A percentile compares a stretch with the other conserved stretches of the same genome.
These are phyloP conservation scores for Vitis rotundifolia DNA, from an alignment of 164 flowering plant genomes.

Conservation along the genomic window DNA sequence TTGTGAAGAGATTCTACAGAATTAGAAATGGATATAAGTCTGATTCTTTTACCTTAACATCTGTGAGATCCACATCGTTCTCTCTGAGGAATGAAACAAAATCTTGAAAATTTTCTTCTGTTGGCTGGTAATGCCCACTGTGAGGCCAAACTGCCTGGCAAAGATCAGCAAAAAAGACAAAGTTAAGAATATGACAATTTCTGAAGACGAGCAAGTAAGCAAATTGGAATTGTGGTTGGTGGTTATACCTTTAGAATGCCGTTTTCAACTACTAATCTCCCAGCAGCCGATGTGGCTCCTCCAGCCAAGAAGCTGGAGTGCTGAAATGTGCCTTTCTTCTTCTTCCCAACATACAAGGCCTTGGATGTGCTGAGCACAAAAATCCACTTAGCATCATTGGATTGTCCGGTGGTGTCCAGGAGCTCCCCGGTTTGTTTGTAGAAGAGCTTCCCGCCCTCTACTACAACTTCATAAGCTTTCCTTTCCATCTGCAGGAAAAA, in stretches of 20 bases:
- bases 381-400: slow-evolving; percentile 56
- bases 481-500: slow-evolving; percentile 54
- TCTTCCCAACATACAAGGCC: slow-evolving; percentile 56
- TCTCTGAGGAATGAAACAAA: slow-evolving; percentile 59
- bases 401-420: slow-evolving; percentile 44
- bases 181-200: not conserved
- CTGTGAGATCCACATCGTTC: slow-evolving; percentile 54
- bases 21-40: not conserved
- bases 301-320: slow-evolving; percentile 84
- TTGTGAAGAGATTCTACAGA: not conserved
- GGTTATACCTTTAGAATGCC: slow-evolving; percentile 57
- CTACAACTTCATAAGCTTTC: slow-evolving; percentile 51
- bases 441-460: slow-evolving; percentile 51
- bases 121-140: slow-evolving; percentile 79
- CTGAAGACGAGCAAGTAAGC: not conserved
- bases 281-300: slow-evolving; percentile 72
- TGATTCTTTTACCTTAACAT: slow-evolving; percentile 50
- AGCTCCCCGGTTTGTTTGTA: slow-evolving; percentile 53
- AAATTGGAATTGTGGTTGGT: not conserved
- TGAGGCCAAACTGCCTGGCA: slow-evolving; percentile 85
- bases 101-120: slow-evolving; percentile 68
- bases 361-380: slow-evolving; percentile 70
- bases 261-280: slow-evolving; percentile 58
- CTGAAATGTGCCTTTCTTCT: slow-evolving; percentile 69
- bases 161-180: not conserved